Conservation (phyloP, 768 basidiomycete species). For the Lactarius vividus region DNA sequence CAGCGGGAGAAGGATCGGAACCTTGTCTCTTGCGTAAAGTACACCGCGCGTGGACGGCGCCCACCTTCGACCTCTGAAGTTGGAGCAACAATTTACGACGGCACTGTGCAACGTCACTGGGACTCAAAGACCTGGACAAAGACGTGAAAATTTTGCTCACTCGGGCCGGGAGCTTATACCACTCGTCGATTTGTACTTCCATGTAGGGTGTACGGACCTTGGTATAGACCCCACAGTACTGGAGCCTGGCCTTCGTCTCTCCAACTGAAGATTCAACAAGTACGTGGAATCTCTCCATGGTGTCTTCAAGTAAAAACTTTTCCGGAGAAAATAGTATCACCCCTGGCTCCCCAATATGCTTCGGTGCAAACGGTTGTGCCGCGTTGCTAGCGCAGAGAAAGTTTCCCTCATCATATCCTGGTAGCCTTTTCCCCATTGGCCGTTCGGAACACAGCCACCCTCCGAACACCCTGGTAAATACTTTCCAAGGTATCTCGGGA, state of each 20-base stretch:
- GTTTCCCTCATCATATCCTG: not conserved
- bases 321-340: not conserved
- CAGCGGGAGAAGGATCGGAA: not conserved
- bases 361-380: not conserved
- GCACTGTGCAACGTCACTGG: not conserved
- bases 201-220: not conserved
- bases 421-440: not conserved
- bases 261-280: not conserved
- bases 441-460: rapidly evolving
- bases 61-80: not conserved
- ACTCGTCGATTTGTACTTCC: not conserved
- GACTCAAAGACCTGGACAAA: not conserved
- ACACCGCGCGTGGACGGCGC: not conserved
- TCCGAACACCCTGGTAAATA: not conserved
- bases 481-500: not conserved
- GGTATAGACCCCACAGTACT: not conserved
- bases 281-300: not conserved
- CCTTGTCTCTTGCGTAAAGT: not conserved
- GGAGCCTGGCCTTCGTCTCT: not conserved
- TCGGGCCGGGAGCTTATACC: not conserved
- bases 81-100: not conserved
- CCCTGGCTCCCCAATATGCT: not conserved
- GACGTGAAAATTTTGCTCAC: not conserved
- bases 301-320: not conserved
- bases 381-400: not conserved